Evolutionary conservation across 2,329 filamentous ascomycete genomes (phyloP), one percentile per base, ranked within the genome.

Genomic region (Scytalidium lignicola): DNA sequence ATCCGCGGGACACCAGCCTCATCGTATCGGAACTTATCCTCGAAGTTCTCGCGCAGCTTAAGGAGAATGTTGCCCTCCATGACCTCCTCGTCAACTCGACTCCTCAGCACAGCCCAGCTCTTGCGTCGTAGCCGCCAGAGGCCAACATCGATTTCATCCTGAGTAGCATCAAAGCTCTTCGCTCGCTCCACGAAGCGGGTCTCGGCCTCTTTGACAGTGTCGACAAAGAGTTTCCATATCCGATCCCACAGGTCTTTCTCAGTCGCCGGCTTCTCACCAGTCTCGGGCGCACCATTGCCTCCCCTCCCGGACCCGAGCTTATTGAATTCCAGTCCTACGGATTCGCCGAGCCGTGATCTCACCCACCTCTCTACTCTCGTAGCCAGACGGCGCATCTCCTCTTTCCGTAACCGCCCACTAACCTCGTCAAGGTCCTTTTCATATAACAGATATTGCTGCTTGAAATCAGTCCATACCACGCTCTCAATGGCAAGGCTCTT

Each of bases 11-110:
- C 93, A 21, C 93, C 93, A 6, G 84, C 83, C 51, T 96, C 91
- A 62, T 99, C 93, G 62, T 99, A 99, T 55, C 93, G 86, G 79
- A 99, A 99, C 70, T 96, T 96, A 73, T 99, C 93, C 70, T 99
- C 93, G 58, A 99, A 99, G 72, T 96, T 97, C 69, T 99, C 93
- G 29, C 93, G 83, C 46, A 99, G 80, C 74, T 99, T 99, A 58
- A 97, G 76, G 28, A 97, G 74, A 47, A 99, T 83, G 64, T 97
- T 99, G 61, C 92, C 92, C 71, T 97, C 93, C 83, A 95, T 95
- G 64, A 81, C 89, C 70, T 99, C 93, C 64, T 99, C 93, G 29
- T 97, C 92, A 54, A 99, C 87, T 74, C 89, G 93, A 51, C 90
- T 85, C 42, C 89, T 82, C 53, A 99, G 75, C 13, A 92, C 91